Base-by-base conservation (phyloP, 73 alveolate genomes). In the Stentor coeruleus region DNA sequence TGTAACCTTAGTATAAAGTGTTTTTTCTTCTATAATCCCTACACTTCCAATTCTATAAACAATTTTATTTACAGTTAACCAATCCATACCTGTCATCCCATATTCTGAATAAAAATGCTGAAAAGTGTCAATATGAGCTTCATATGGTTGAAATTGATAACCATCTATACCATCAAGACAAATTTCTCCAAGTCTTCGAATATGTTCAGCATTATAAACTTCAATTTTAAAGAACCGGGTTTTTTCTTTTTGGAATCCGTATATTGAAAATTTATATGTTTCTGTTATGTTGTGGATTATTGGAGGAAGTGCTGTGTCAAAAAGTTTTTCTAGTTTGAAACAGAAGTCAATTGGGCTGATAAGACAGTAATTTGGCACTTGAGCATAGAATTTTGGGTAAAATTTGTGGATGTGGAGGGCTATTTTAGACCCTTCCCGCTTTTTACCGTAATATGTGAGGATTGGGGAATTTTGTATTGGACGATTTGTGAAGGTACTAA, bases 71-170 rank as follows among this genome's bases (percentile, higher is more conserved):
- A 90, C 40, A 59, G 90, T 91, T 35, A 92, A 85, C 57, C 87
- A 90, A 39, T 95, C 98, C 96, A 91, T 88, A 3, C 99, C 99
- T 82, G 85, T 81, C 20, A 95, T 38, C 66, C 87, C 73, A 59
- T 81, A 95, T 77, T 95, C 98, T 3, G 97, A 91, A 84, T 84
- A 95, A 81, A 95, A 92, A 76, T 95, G 97, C 87, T 88, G 90
- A 76, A 83, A 81, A 83, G 86, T 88, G 59, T 95, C 79, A 11
- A 95, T 81, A 81, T 95, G 99, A 15, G 98, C 99, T 85, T 95
- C 99, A 84, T 77, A 95, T n/a, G 97, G 95, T 89, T 95, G 95
- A 59, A 91, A 76, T 28, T 82, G 39, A 37, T 14, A 60, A 41
- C 90, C 93, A 40, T 83, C 72, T 36, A 95, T 82, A 0, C 77